These are phyloP conservation scores for Buddleja alternifolia DNA, from an alignment of 257 asterid species.

Conservation along the genomic window DNA sequence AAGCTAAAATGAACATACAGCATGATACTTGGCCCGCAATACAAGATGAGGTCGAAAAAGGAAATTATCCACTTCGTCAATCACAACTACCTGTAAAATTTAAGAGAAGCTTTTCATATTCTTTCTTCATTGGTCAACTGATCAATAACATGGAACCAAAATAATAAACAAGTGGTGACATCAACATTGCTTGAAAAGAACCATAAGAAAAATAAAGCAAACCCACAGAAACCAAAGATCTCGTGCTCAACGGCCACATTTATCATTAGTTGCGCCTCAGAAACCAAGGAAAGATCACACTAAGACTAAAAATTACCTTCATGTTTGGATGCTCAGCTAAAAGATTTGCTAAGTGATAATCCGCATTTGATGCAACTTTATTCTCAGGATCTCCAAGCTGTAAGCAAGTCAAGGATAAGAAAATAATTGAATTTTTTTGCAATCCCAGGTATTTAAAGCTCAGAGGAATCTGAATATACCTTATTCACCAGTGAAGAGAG, in stretches of 20 bases:
- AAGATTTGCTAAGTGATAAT: slow-evolving; percentile 86
- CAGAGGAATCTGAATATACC: slow-evolving; percentile 40
- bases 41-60: slow-evolving; percentile 94
- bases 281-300: background rate
- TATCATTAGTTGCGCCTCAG: background rate
- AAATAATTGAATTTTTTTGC: slow-evolving; percentile 8
- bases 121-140: background rate
- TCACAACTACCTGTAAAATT: slow-evolving; percentile 77
- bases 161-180: background rate
- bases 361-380: slow-evolving; percentile 96
- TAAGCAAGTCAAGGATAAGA: slow-evolving; percentile 33
- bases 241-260: background rate
- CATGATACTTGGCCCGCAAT: slow-evolving; percentile 85
- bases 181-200: background rate
- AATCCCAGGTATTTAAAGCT: slow-evolving; percentile 2
- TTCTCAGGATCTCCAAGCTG: slow-evolving; percentile 98
- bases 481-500: slow-evolving; percentile 89
- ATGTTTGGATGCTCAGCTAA: slow-evolving; percentile 93
- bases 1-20: slow-evolving; percentile 51
- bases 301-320: slow-evolving; percentile 64
- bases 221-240: background rate
- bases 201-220: background rate
- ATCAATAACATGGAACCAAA: slow-evolving; percentile 3
- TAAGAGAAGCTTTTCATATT: slow-evolving; percentile 19
- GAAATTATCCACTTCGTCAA: slow-evolving; percentile 91